These are phyloP conservation scores for Termitomyces heimii DNA, from an alignment of 768 basidiomycete species.

Conservation along the genomic window DNA sequence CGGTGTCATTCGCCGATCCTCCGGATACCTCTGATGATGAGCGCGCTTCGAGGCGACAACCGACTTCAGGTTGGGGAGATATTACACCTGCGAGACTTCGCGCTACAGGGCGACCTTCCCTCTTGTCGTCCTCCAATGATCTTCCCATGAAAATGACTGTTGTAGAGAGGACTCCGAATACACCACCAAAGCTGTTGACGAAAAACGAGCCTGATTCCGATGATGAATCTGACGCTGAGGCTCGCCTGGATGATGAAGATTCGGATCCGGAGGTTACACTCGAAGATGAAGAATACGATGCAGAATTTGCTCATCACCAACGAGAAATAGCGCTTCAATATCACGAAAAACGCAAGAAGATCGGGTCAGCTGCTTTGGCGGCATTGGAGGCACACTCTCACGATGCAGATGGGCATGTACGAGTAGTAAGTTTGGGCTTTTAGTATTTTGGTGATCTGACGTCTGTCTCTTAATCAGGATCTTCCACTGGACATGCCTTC, in stretches of 20 bases:
- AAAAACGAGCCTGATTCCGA: conserved; percentile 48
- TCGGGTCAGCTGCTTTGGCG: conserved; percentile 48
- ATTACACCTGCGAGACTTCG: conserved; percentile 46
- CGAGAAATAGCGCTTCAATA: conserved; percentile 74
- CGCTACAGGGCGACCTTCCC: conserved; percentile 26
- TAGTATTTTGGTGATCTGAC: conserved; percentile 1
- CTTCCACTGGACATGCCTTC: conserved; percentile 37
- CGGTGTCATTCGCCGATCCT: conserved; percentile 56
- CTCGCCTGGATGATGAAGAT: conserved; percentile 13
- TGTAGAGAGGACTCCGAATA: conserved; percentile 53
- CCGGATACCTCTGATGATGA: conserved; percentile 25
- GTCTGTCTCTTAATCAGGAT: conserved; percentile 24
- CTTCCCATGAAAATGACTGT: conserved; percentile 64
- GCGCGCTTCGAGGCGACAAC: conserved; percentile 6
- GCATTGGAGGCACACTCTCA: conserved; percentile 45
- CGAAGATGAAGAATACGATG: conserved; percentile 48
- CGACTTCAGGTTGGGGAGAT: conserved; percentile 44
- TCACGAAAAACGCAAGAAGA: conserved; percentile 49
- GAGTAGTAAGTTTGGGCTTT: conserved; percentile 22
- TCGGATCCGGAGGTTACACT: conserved; percentile 26
- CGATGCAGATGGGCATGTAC: conserved; percentile 37
- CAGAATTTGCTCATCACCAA: conserved; percentile 61
- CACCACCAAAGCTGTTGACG: conserved; percentile 15
- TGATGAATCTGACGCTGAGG: conserved; percentile 52
- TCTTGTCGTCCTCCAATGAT: conserved; percentile 29